A percentile compares a stretch with the other conserved stretches of the same genome.
These are phyloP conservation scores for Leccinum proximum DNA, from an alignment of 1,284 basidiomycete species.

Conservation along the genomic window DNA sequence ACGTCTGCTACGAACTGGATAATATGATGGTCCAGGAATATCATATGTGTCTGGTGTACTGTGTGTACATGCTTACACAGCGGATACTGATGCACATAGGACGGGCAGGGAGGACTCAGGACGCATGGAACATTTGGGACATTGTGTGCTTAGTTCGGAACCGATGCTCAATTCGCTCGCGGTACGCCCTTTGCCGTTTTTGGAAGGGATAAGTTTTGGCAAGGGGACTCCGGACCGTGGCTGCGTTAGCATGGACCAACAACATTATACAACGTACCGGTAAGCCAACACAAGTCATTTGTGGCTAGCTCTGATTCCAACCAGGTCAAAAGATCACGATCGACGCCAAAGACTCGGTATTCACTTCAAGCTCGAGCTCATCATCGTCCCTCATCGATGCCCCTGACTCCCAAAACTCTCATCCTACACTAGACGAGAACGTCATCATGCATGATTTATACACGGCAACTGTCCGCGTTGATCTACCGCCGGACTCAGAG, in stretches of 20 bases:
- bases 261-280: constrained; percentile 12
- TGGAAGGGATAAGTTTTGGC: too few species aligned
- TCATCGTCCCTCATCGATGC: not conserved
- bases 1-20: not conserved
- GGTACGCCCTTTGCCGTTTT: too few species aligned
- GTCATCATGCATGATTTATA: constrained; percentile 17
- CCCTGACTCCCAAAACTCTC: not conserved
- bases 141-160: too few species aligned
- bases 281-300: not conserved
- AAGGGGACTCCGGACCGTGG: not conserved
- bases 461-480: constrained; percentile 11
- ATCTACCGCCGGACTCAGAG: constrained; percentile 8
- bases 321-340: constrained; percentile 18
- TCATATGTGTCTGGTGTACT: not conserved
- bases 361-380: constrained; percentile 1
- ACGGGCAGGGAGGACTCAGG: not conserved
- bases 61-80: not conserved
- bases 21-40: too few species aligned
- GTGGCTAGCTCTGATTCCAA: constrained; percentile 3
- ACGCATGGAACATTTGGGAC: not conserved
- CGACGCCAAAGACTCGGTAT: constrained; percentile 11
- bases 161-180: too few species aligned
- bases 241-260: constrained; percentile 8
- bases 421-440: not conserved
- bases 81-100: not conserved